These are phyloP conservation scores for Boletus vinaceobasis DNA, from an alignment of 768 basidiomycete genomes.

Conservation along the genomic window DNA sequence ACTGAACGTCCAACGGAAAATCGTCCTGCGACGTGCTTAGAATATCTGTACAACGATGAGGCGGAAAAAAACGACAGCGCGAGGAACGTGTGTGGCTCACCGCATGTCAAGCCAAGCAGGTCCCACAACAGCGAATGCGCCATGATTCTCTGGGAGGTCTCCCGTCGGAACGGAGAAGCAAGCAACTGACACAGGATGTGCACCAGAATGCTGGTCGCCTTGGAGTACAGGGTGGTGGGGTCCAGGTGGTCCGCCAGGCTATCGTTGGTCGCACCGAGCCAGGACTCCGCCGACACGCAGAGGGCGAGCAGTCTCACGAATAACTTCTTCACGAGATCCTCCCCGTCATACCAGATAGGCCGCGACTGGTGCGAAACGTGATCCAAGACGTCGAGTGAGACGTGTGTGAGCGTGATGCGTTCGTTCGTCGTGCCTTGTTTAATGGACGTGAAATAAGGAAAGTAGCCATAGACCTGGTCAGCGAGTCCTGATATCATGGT, in stretches of 20 bases:
- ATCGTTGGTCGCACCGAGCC: constrained; percentile 48
- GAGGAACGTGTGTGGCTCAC: neutral
- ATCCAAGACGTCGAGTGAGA: constrained; percentile 53
- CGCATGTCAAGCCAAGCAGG: constrained; percentile 14
- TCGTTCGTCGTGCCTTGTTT: constrained; percentile 56
- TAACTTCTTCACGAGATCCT: constrained; percentile 45
- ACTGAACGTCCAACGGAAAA: constrained; percentile 36
- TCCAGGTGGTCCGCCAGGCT: constrained; percentile 38
- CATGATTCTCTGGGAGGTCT: constrained; percentile 17
- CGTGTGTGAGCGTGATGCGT: constrained; percentile 51
- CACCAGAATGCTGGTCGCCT: constrained; percentile 41
- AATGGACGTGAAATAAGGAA: constrained; percentile 51
- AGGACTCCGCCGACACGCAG: constrained; percentile 54
- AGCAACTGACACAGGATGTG: constrained; percentile 41
- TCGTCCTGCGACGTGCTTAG: constrained; percentile 33
- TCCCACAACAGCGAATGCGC: constrained; percentile 22
- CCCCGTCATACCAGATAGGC: constrained; percentile 45
- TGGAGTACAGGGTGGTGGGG: constrained; percentile 49
- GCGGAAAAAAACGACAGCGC: neutral
- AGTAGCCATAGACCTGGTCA: constrained; percentile 49
- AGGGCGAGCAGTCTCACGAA: constrained; percentile 53
- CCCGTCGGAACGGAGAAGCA: constrained; percentile 19
- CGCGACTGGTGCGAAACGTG: constrained; percentile 49
- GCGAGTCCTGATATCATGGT: constrained; percentile 50
- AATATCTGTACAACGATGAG: constrained; percentile 31